A percentile compares a stretch with the other conserved stretches of the same genome.
Conservation (phyloP, 2,329 filamentous ascomycete species). For the Ophiobolus disseminans region DNA sequence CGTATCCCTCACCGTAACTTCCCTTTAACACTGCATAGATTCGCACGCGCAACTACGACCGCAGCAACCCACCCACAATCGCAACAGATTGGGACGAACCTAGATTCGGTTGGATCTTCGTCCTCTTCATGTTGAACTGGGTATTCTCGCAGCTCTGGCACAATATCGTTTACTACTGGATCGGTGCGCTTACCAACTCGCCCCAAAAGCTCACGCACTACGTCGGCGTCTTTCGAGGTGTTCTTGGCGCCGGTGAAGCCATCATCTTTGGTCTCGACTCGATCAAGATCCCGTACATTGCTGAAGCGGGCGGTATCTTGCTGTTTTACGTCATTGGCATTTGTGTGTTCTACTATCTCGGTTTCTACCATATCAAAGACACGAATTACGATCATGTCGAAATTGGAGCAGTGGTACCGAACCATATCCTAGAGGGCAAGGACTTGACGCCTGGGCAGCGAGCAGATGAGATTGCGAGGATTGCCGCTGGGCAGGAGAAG, state of each 20-base stretch:
- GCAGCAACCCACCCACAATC: conserved; percentile 25
- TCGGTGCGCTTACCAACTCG: conserved; percentile 41
- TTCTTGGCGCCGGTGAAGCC: conserved; percentile 40
- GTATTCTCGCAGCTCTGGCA: conserved; percentile 42
- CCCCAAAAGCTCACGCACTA: conserved; percentile 42
- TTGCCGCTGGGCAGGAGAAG: background rate
- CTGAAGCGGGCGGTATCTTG: conserved; percentile 37
- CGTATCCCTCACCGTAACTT: background rate
- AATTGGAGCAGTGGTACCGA: conserved; percentile 35
- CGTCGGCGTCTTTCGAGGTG: conserved; percentile 39
- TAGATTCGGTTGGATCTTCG: conserved; percentile 37
- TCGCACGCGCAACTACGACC: conserved; percentile 40
- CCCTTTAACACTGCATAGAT: conserved; percentile 21
- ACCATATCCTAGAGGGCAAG: conserved; percentile 33
- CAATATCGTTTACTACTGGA: conserved; percentile 43
- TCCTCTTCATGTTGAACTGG: conserved; percentile 43
- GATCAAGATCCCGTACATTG: conserved; percentile 39
- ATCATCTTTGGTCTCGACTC: conserved; percentile 42
- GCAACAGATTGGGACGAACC: conserved; percentile 38
- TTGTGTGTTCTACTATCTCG: conserved; percentile 36
- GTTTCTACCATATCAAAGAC: conserved; percentile 36
- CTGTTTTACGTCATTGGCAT: conserved; percentile 39
- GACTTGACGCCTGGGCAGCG: conserved; percentile 26
- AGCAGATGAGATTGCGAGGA: conserved; percentile 11
- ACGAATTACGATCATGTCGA: conserved; percentile 39